These are phyloP conservation scores for Prunus persica DNA, from an alignment of 306 rosid genomes.

Conservation along the genomic window DNA sequence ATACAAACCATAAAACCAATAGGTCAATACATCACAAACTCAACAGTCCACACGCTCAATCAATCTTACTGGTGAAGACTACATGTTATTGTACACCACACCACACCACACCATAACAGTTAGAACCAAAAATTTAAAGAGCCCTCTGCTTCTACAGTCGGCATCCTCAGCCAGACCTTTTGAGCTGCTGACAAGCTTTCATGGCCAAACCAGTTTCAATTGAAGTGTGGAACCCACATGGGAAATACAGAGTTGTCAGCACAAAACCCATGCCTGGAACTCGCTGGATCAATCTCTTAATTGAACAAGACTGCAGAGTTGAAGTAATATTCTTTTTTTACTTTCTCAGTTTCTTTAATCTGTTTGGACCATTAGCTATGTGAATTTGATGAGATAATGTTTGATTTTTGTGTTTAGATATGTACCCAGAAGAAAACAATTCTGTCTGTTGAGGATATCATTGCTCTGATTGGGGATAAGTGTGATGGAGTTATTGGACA, in stretches of 20 bases:
- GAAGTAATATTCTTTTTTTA: conserved; percentile 49
- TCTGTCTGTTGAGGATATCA: conserved; percentile 85
- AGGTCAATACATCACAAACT: background rate
- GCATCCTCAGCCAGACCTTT: background rate
- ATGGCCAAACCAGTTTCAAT: conserved; percentile 95
- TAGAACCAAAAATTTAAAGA: conserved; percentile 16
- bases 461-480: conserved; percentile 85
- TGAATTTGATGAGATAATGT: conserved; percentile 8
- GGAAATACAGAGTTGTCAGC: conserved; percentile 94
- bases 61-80: background rate
- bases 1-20: background rate
- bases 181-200: conserved; percentile 7
- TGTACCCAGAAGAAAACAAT: conserved; percentile 95
- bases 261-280: conserved; percentile 98
- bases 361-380: background rate
- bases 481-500: conserved; percentile 99
- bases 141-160: background rate
- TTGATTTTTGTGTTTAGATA: conserved; percentile 40
- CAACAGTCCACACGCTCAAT: background rate
- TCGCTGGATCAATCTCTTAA: conserved; percentile 94
- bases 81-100: background rate
- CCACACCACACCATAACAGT: conserved; percentile 19
- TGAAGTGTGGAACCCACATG: conserved; percentile 92
- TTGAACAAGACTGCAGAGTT: conserved; percentile 84
- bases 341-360: background rate